Evolutionary conservation across 2,329 filamentous ascomycete species (phyloP), one percentile per base, ranked within the genome.

Genomic region (Hypocrella siamensis): DNA sequence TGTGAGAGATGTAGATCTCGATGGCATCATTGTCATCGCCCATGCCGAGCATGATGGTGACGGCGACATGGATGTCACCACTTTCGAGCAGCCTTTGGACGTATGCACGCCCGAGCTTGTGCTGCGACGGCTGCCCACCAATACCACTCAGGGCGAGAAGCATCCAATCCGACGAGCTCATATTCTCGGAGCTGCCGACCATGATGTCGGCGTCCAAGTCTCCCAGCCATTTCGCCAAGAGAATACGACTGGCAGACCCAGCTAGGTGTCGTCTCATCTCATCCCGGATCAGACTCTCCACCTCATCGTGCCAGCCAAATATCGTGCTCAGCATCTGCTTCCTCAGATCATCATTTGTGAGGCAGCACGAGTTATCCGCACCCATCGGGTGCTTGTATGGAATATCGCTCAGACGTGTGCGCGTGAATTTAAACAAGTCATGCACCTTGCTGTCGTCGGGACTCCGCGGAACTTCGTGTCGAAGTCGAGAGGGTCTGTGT

Each of bases 141-240:
- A 96, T 92, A 26, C 83, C 81, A 47, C 83, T 93, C 31, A 98
- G 58, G 9, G 90, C 88, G 22, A 98, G 61, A 36, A 96, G 60
- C 84, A 98, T 94, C 90, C 90, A 98, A 54, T 96, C 90, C 0
- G 83, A 82, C 3, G 81, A 84, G 8, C 84, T 88, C 69, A 90
- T 86, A n/a, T 82, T 79, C 42, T 88, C 75, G 0, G 84, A 79
- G 27, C 74, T 81, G 3, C 81, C 74, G 9, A 75, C 69, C 70
- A 93, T 81, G 26, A 84, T 68, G 45, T 93, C 84, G 1, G 78
- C 69, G 36, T 84, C 76, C 24, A 83, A 73, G 38, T 93, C 81
- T 11, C 86, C 85, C 0, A 98, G 69, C 90, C 90, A 98, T 53
- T 92, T 93, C 2, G 83, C 70, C 4, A 98, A 67, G 25, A 96